Evolutionary conservation across 306 rosid genomes (phyloP), one percentile per base, ranked within the genome.

Genomic region (Glycine latifolia): DNA sequence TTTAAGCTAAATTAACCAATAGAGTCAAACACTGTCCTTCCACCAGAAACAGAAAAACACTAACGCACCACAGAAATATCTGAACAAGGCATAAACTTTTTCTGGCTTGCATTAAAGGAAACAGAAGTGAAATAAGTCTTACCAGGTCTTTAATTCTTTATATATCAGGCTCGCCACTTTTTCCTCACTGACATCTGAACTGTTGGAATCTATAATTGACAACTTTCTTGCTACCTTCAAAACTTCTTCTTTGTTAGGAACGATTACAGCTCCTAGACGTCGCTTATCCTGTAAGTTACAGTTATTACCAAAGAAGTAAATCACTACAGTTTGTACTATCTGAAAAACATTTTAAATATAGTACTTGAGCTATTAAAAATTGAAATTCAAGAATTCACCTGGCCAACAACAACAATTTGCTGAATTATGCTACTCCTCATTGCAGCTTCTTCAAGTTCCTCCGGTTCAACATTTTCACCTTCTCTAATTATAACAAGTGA

Each of bases 401-500:
- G 99, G 79, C 99, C 99, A 65, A 95, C 79, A 69, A 95, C 93
- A 75, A 95, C 88, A 77, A 95, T 90, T 77, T 95, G 97, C 69
- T 92, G 97, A 80, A 95, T 91, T 76, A 86, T 75, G 79, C 75
- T 87, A 80, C 99, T 95, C 81, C 87, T 89, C 89, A 95, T 79
- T 71, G 97, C 97, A 83, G 95, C 97, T 87, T 90, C 99, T 89
- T 95, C 99, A 72, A 95, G 92, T 78, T 80, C 94, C 2, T 3
- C 84, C 0, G 99, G 99, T 85, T 95, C 99, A 76, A 93, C 94
- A 81, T 95, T 95, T 89, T 95, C 97, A 65, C 99, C 99, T 95
- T 74, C 85, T 65, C 80, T 80, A 46, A 66, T 53, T 61, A 46
- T 81, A 82, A 80, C 15, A 77, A 81, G 49, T 44, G 7, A 77